Conservation (phyloP, 768 basidiomycete genomes). For the Strobilomyces confusus region DNA sequence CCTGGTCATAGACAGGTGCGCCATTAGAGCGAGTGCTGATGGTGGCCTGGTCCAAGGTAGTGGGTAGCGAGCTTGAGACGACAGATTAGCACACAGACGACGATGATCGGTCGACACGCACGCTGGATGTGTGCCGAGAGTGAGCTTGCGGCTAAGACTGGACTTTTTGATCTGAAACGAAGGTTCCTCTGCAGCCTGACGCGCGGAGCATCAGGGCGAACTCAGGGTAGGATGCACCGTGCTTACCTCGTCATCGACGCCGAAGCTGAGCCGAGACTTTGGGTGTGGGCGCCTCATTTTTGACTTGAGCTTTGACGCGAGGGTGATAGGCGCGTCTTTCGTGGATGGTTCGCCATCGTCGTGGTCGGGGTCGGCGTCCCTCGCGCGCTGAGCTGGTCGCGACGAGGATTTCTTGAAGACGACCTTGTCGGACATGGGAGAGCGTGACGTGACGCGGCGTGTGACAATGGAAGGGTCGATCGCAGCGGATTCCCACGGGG, state of each 20-base stretch:
- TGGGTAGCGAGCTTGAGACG: slow-evolving; percentile 35
- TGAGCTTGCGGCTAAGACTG: slow-evolving; percentile 62
- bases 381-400: slow-evolving; percentile 37
- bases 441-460: slow-evolving; percentile 22
- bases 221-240: slow-evolving; percentile 10
- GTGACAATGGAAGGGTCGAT: slow-evolving; percentile 14
- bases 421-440: slow-evolving; percentile 26
- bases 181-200: slow-evolving; percentile 56
- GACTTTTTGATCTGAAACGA: slow-evolving; percentile 81
- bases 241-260: slow-evolving; percentile 61
- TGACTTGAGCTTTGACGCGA: slow-evolving; percentile 67
- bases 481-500: slow-evolving; percentile 27
- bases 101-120: slow-evolving; percentile 21
- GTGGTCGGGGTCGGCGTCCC: slow-evolving; percentile 36
- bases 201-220: slow-evolving; percentile 26
- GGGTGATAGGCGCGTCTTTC: slow-evolving; percentile 49
- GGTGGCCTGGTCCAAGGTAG: slow-evolving; percentile 52
- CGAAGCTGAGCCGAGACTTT: slow-evolving; percentile 75
- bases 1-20: slow-evolving; percentile 65
- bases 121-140: slow-evolving; percentile 54
- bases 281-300: slow-evolving; percentile 63
- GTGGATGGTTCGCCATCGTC: slow-evolving; percentile 16
- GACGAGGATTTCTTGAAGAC: slow-evolving; percentile 43
- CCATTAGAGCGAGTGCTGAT: slow-evolving; percentile 43
- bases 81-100: slow-evolving; percentile 7